Conservation (phyloP, 768 basidiomycete species). For the Antrodiella citrinella region DNA sequence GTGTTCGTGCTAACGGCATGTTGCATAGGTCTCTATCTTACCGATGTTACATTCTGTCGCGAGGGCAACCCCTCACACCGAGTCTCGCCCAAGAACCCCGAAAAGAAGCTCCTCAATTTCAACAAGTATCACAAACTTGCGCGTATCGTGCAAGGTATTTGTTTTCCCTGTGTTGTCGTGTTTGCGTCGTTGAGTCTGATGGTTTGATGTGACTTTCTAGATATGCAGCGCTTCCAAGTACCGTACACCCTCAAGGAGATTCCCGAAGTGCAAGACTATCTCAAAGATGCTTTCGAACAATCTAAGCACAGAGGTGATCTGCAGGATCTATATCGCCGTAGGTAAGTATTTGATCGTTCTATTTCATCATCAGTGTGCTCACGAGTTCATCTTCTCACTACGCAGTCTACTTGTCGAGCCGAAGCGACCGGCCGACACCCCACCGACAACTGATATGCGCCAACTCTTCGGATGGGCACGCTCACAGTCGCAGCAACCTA, state of each 20-base stretch:
- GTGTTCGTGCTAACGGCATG: slow-evolving; percentile 9
- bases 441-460: slow-evolving; percentile 58
- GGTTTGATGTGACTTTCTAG: slow-evolving; percentile 27
- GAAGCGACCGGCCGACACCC: slow-evolving; percentile 66
- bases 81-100: slow-evolving; percentile 65
- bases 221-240: slow-evolving; percentile 90
- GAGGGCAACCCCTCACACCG: slow-evolving; percentile 90
- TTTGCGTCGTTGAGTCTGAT: not conserved
- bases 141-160: slow-evolving; percentile 70
- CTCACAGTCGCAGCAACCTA: slow-evolving; percentile 33
- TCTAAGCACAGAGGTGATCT: slow-evolving; percentile 73
- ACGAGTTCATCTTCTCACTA: not conserved
- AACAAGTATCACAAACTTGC: slow-evolving; percentile 93
- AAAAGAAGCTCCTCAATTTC: slow-evolving; percentile 85
- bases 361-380: not conserved
- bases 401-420: slow-evolving; percentile 75
- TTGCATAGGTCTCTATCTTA: slow-evolving; percentile 66
- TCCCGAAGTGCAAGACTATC: slow-evolving; percentile 78
- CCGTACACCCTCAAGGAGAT: slow-evolving; percentile 84
- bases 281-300: slow-evolving; percentile 66
- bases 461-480: slow-evolving; percentile 77
- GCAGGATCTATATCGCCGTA: slow-evolving; percentile 79
- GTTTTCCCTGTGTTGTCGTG: too few species aligned
- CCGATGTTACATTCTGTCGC: slow-evolving; percentile 90
- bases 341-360: slow-evolving; percentile 34